Evolutionary conservation across 2,329 filamentous ascomycete species (phyloP).

Genomic region (Fusarium burgessii): DNA sequence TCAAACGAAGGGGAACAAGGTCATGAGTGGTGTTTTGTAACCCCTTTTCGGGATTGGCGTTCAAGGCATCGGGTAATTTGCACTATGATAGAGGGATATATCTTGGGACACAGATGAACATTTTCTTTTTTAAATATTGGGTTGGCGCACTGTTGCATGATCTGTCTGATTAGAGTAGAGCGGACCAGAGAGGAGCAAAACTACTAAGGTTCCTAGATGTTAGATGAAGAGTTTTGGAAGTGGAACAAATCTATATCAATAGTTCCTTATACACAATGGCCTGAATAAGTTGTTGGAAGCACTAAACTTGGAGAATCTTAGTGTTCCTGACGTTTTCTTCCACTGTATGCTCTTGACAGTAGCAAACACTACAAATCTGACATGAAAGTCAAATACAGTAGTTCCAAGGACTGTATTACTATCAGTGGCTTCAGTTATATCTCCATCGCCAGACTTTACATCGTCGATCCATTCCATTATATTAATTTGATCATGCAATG

Average conservation of each 20-base stretch:
- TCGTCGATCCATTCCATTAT: conserved; percentile 7
- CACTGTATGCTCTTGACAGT: not conserved
- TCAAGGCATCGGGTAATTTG: conserved; percentile 25
- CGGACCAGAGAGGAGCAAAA: not conserved
- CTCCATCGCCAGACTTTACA: not conserved
- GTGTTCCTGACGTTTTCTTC: not conserved
- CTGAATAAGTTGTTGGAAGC: not conserved
- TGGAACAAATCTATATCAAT: conserved; percentile 7
- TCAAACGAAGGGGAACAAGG: not conserved
- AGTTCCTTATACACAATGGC: not conserved
- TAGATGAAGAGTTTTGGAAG: not conserved
- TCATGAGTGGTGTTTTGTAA: conserved; percentile 20
- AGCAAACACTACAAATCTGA: not conserved
- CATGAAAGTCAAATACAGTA: not conserved
- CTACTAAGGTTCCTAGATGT: conserved; percentile 2
- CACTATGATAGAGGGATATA: conserved; percentile 31
- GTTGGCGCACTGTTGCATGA: conserved; percentile 14
- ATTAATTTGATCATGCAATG: not conserved
- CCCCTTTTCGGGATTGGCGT: conserved; percentile 17
- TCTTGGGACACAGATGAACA: conserved; percentile 20
- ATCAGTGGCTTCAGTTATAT: not conserved
- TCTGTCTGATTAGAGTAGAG: conserved; percentile 19
- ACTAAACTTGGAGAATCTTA: not conserved
- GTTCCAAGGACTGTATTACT: not conserved
- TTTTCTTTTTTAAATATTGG: not conserved